Evolutionary conservation across 148 eudicot species (phyloP).

Genomic region (Cornus kousa): DNA sequence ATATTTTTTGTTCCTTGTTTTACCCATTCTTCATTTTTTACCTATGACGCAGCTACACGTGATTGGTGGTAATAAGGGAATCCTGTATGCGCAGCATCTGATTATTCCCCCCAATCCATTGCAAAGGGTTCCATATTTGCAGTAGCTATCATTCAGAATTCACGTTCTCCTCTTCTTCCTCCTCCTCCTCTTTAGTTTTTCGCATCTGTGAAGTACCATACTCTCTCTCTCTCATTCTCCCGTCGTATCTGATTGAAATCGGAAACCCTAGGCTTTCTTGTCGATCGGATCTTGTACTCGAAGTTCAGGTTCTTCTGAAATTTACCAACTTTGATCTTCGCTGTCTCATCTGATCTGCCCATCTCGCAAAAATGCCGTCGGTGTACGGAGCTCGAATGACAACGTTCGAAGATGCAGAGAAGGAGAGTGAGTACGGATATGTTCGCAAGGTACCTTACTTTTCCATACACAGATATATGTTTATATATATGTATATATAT

Average conservation of each 20-base stretch:
- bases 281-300: slow-evolving; percentile 1
- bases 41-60: not conserved
- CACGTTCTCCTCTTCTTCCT: slow-evolving; percentile 1
- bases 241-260: not conserved
- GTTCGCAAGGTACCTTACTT: slow-evolving; percentile 69
- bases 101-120: not conserved
- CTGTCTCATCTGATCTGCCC: slow-evolving; percentile 12
- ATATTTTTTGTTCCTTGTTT: too few relatives aligned
- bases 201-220: not conserved
- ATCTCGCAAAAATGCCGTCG: slow-evolving; percentile 63
- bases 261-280: not conserved
- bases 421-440: slow-evolving; percentile 99
- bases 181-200: not conserved
- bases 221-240: not conserved
- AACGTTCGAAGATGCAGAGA: slow-evolving; percentile 94
- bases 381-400: slow-evolving; percentile 78
- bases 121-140: not conserved
- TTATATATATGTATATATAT: not conserved
- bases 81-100: not conserved
- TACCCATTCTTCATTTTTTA: too few relatives aligned
- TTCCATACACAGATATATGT: not conserved
- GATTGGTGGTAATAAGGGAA: not conserved
- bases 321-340: not conserved
- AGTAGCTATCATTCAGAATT: not conserved
- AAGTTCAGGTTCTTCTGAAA: not conserved